A percentile compares a stretch with the other conserved stretches of the same genome.
Evolutionary conservation across 2,329 filamentous ascomycete species (phyloP).

Genomic region (Balansia obtecta): DNA sequence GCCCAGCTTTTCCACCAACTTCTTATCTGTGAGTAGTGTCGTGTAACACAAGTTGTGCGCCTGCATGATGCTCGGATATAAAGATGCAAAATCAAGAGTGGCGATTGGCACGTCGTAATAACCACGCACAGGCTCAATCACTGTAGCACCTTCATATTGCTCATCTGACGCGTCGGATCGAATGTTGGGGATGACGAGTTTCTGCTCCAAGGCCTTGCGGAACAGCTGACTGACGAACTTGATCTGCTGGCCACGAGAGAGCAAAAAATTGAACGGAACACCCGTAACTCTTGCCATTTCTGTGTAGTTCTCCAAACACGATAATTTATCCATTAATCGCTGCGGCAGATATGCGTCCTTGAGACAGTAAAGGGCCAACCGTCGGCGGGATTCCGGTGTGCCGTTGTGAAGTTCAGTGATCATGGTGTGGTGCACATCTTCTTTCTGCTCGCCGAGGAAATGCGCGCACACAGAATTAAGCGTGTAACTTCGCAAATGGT

Average conservation of each 20-base stretch:
- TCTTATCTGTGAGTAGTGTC: slow-evolving; percentile 58
- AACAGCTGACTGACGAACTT: slow-evolving; percentile 97
- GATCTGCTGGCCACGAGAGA: slow-evolving; percentile 88
- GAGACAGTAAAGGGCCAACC: slow-evolving; percentile 87
- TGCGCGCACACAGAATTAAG: slow-evolving; percentile 92
- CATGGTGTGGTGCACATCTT: slow-evolving; percentile 98
- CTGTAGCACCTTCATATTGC: slow-evolving; percentile 94
- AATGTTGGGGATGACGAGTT: slow-evolving; percentile 86
- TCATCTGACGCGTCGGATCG: slow-evolving; percentile 61
- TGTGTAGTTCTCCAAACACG: slow-evolving; percentile 97
- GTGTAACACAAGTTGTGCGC: slow-evolving; percentile 98
- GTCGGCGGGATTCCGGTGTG: slow-evolving; percentile 79
- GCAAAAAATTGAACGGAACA: slow-evolving; percentile 89
- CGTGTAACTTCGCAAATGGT: slow-evolving; percentile 92
- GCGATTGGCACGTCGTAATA: slow-evolving; percentile 95
- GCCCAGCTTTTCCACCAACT: slow-evolving; percentile 59
- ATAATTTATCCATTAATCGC: slow-evolving; percentile 90
- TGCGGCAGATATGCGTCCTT: slow-evolving; percentile 97
- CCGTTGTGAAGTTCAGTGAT: slow-evolving; percentile 98
- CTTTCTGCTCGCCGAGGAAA: slow-evolving; percentile 93
- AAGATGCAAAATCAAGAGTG: slow-evolving; percentile 94
- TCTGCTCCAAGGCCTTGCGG: slow-evolving; percentile 85
- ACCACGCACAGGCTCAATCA: slow-evolving; percentile 86
- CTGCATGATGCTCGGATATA: slow-evolving; percentile 98
- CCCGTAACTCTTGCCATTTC: slow-evolving; percentile 99